phyloP scores from a whole-genome alignment of 495 filamentous ascomycete species.

The Umbilicaria muhlenbergii region DNA sequence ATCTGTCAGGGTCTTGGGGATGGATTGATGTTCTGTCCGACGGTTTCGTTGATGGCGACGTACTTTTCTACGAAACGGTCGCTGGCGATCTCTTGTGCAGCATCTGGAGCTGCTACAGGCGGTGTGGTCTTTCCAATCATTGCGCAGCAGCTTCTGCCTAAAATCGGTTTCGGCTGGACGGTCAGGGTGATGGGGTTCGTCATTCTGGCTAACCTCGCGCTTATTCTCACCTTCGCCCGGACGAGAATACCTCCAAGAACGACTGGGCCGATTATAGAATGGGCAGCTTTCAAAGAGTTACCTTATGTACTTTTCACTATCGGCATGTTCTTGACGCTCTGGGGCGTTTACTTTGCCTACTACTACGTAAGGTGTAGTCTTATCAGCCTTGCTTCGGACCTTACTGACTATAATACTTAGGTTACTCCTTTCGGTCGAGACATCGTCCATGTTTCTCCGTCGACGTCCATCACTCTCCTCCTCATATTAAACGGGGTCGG shows the following conservation, averaged over 20 bases:
- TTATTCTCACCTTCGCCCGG: conserved; percentile 37
- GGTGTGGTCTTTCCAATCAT: conserved; percentile 65
- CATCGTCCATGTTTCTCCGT: conserved; percentile 35
- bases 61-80: conserved; percentile 57
- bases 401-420: conserved; percentile 7
- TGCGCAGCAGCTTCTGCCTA: conserved; percentile 49
- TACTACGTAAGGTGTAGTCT: conserved; percentile 39
- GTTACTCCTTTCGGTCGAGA: conserved; percentile 38
- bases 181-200: conserved; percentile 63
- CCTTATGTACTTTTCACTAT: conserved; percentile 51
- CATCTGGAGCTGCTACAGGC: conserved; percentile 56
- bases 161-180: conserved; percentile 65
- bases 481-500: conserved; percentile 52
- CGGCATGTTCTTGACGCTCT: conserved; percentile 51
- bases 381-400: background rate
- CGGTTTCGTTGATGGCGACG: conserved; percentile 48
- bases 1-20: conserved; percentile 59
- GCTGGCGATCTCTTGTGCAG: conserved; percentile 52
- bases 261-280: conserved; percentile 49
- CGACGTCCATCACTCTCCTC: conserved; percentile 43
- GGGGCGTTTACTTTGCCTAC: conserved; percentile 57
- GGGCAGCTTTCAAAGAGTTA: conserved; percentile 46
- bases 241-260: conserved; percentile 49
- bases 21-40: conserved; percentile 58
- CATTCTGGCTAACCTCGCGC: conserved; percentile 39